Percentiles rank a stretch among this genome's conserved stretches.
phyloP scores from a whole-genome alignment of 805 yeast genomes.

The Saccharomycopsis schoenii region DNA sequence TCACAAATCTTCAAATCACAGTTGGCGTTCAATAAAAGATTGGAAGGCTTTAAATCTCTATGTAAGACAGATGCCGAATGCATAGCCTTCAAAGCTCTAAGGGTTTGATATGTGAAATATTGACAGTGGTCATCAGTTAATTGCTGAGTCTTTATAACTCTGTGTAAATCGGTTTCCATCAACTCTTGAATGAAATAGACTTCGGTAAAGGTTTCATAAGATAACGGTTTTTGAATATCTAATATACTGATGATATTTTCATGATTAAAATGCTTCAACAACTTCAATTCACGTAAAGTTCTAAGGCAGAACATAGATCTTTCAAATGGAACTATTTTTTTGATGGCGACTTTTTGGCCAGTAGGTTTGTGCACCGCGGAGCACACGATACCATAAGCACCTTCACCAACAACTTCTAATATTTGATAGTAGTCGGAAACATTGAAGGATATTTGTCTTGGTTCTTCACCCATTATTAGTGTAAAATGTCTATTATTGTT shows the following conservation, averaged over 20 bases:
- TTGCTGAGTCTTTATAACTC: constrained; percentile 45
- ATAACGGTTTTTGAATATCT: constrained; percentile 56
- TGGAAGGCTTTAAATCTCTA: constrained; percentile 70
- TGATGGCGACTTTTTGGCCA: constrained; percentile 60
- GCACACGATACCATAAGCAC: constrained; percentile 75
- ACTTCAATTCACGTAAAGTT: constrained; percentile 60
- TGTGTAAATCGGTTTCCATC: constrained; percentile 67
- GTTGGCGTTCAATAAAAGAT: constrained; percentile 53
- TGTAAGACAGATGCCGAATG: constrained; percentile 70
- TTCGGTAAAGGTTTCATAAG: constrained; percentile 52
- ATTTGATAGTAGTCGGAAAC: constrained; percentile 54
- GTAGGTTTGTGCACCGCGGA: constrained; percentile 56
- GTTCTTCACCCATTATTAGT: constrained; percentile 18
- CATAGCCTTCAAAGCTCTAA: constrained; percentile 60
- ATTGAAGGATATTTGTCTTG: constrained; percentile 47
- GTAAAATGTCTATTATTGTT: not conserved
- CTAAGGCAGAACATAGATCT: constrained; percentile 57
- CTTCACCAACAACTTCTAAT: constrained; percentile 59
- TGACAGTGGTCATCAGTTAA: constrained; percentile 60
- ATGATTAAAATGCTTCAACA: constrained; percentile 57
- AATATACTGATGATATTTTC: constrained; percentile 61
- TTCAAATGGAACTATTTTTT: constrained; percentile 64
- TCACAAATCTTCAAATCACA: constrained; percentile 75
- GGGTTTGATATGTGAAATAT: constrained; percentile 59
- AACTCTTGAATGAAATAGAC: constrained; percentile 69